Evolutionary conservation across 345 rosid genomes (phyloP), one percentile per base, ranked within the genome.

Genomic region (Eucalyptus grandis): DNA sequence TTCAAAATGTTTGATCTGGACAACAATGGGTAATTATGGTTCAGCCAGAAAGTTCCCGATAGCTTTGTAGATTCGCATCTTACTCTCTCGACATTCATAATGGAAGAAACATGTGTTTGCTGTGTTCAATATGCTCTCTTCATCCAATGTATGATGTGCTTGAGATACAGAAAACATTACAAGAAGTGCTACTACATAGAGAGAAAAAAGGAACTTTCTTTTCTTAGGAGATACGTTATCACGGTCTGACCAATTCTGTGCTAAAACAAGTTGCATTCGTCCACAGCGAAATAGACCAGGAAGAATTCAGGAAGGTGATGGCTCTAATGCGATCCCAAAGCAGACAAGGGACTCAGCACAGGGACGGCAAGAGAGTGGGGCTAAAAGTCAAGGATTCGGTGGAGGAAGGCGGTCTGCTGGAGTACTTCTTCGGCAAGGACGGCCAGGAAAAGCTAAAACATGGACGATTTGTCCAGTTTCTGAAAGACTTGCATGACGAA

Each of bases 281-380:
- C 17, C 37, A 80, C 90, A 95, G 98, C 88, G 98, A 94, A 87
- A 95, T 96, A 67, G 96, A 93, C 88, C 92, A 80, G 88, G 93
- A 90, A 49, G 97, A 95, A 88, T 96, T 96, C 91, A 95, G 93
- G 95, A 92, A 93, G 91, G 97, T 95, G 86, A 96, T 95, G 98
- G 86, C 85, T 31, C 91, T 94, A 87, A 95, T 96, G 98, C 93
- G 95, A 92, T 88, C 93, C 30, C 92, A 91, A 43, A 93, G 91
- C 88, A 92, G 94, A 80, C 95, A 95, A 87, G 96, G 92, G 27
- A 92, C 93, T 87, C 87, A 56, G 26, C 95, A 93, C 87, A 90
- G 90, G 72, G 92, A 92, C 69, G 95, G 95, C 13, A 90, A 90
- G 60, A 90, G 95, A 86, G 34, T 88, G 44, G 93, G 93, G 49